Conservation (phyloP, 192 early-diverging fungal genomes). For the Rhizophagus clarus region DNA sequence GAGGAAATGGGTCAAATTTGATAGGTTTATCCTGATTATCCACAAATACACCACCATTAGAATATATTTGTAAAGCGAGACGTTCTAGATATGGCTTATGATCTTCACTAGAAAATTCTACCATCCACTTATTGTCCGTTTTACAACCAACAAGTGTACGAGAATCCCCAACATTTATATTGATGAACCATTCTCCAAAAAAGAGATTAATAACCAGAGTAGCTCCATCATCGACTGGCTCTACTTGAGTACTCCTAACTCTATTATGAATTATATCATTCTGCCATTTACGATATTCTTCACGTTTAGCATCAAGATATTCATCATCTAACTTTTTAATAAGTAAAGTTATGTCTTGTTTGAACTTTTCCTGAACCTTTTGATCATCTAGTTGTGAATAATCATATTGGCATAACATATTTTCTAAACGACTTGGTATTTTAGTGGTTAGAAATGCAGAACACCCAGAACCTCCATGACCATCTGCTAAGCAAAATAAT, state of each 20-base stretch:
- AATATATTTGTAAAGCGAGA: constrained; percentile 54
- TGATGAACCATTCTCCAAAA: constrained; percentile 59
- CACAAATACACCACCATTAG: constrained; percentile 63
- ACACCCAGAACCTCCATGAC: constrained; percentile 59
- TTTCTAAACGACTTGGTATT: constrained; percentile 49
- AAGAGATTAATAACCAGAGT: constrained; percentile 59
- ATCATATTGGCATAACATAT: constrained; percentile 47
- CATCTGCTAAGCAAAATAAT: constrained; percentile 58
- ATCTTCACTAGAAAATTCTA: constrained; percentile 56
- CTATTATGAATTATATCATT: neutral
- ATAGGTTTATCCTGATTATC: constrained; percentile 59
- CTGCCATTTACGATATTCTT: constrained; percentile 41
- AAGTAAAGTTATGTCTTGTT: constrained; percentile 45
- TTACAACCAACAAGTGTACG: constrained; percentile 50
- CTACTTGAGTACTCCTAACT: neutral
- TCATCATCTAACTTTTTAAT: constrained; percentile 52
- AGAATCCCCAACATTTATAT: constrained; percentile 61
- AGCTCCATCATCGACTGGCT: constrained; percentile 55
- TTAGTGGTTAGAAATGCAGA: constrained; percentile 53
- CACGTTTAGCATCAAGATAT: constrained; percentile 54
- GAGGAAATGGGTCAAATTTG: constrained; percentile 50
- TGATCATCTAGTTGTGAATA: constrained; percentile 37
- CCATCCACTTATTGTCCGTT: constrained; percentile 48
- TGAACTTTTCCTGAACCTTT: constrained; percentile 45
- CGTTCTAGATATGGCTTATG: constrained; percentile 62